Evolutionary conservation across 106 monocot species (phyloP), one percentile per base, ranked within the genome.

Genomic region (Chionographis japonica): DNA sequence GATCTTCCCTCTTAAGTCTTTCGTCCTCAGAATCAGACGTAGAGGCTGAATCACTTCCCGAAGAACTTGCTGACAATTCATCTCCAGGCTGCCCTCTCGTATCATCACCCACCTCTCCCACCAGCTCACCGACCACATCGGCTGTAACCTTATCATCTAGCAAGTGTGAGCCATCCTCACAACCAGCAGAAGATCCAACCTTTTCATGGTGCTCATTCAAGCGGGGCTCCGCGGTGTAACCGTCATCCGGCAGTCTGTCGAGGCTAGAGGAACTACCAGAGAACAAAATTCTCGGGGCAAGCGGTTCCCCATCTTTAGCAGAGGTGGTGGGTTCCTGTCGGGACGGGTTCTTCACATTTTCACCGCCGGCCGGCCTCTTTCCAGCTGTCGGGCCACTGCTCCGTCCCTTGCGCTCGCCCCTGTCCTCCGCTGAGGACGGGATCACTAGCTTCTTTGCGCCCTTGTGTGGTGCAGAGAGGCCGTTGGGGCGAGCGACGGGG

Each of bases 11-110:
- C 74, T 71, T 83, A 65, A 52, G 63, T 8, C 76, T 75, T 37
- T 83, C 90, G 3, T 77, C 71, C 72, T 88, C 94, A 0, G 94
- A 91, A 74, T 88, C 94, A 61, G 82, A 80, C 5, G 85, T 67
- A 11, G 73, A 85, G 7, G 50, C 54, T 1, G 76, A 77, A 52
- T 79, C 82, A 4, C 62, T 63, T 19, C 65, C 83, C 35, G 71
- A 73, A 50, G 62, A 54, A 50, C 18, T 71, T 3, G 8, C 55
- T 58, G 27, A 58, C 8, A 60, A 9, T 2, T 19, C 61, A 60
- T 60, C 49, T 2, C 17, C 61, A 61, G 40, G 50, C n/a, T n/a
- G 42, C 17, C 39, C 66, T 3, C 39, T 55, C 20, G 4, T 59
- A 27, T 4, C 67, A 50, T 40, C 56, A 54, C n/a, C 39, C 58